Conservation (phyloP, 2,329 filamentous ascomycete genomes). For the Aspergillus jensenii region DNA sequence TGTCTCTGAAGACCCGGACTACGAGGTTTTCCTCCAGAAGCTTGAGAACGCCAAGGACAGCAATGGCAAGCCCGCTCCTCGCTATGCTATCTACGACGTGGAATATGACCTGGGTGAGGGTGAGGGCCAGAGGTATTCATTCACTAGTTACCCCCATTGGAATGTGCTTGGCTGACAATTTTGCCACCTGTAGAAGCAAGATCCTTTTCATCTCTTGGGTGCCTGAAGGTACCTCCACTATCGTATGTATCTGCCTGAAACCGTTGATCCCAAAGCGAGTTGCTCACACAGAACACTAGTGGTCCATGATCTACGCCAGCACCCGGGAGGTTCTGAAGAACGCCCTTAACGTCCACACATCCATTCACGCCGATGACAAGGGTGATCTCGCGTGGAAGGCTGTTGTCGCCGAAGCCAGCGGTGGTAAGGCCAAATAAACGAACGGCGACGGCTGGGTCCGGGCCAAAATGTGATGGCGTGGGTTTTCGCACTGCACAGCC, state of each 20-base stretch:
- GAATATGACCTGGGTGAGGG: slow-evolving; percentile 49
- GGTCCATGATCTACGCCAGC: slow-evolving; percentile 53
- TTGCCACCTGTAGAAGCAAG: slow-evolving; percentile 42
- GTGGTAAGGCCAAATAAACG: slow-evolving; percentile 42
- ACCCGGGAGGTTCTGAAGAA: slow-evolving; percentile 51
- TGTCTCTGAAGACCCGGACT: slow-evolving; percentile 44
- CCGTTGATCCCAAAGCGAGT: neutral
- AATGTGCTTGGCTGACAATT: slow-evolving; percentile 17
- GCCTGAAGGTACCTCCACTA: slow-evolving; percentile 39
- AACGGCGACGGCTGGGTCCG: slow-evolving; percentile 36
- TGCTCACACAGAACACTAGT: slow-evolving; percentile 29
- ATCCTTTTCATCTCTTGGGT: slow-evolving; percentile 54
- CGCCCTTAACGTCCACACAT: slow-evolving; percentile 44
- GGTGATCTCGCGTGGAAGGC: slow-evolving; percentile 44
- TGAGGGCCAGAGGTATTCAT: slow-evolving; percentile 48
- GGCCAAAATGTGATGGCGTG: slow-evolving; percentile 26
- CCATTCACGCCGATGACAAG: slow-evolving; percentile 45
- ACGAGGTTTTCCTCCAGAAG: slow-evolving; percentile 49
- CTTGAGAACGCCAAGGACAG: slow-evolving; percentile 43
- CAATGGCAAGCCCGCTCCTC: slow-evolving; percentile 45
- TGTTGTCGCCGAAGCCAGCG: slow-evolving; percentile 40
- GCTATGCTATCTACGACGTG: slow-evolving; percentile 53
- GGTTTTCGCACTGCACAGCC: slow-evolving; percentile 17
- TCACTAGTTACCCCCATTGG: neutral
- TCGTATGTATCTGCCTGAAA: slow-evolving; percentile 32